These are phyloP conservation scores for Symmetrospora coprosmae DNA, from an alignment of 768 basidiomycete species.

Conservation along the genomic window DNA sequence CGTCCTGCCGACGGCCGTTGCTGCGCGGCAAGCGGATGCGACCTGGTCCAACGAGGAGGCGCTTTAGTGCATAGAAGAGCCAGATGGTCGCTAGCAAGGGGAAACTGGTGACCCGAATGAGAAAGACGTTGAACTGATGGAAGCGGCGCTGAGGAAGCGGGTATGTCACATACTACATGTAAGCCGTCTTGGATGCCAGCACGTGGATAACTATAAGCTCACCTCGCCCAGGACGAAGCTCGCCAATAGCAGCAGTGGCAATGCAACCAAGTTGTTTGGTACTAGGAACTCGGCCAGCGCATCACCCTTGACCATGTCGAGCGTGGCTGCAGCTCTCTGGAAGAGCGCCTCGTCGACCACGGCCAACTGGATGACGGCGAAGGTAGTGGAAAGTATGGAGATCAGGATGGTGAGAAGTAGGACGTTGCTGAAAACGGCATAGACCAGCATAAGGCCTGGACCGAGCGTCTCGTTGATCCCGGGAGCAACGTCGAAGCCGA, in stretches of 20 bases:
- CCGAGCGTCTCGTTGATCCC: background rate
- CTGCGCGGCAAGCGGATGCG: background rate
- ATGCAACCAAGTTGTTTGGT: constrained; percentile 74
- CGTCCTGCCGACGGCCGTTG: background rate
- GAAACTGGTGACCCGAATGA: background rate
- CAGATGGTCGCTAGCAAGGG: constrained; percentile 1
- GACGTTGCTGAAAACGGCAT: constrained; percentile 39
- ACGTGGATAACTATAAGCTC: no score
- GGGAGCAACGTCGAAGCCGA: background rate
- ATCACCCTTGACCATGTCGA: constrained; percentile 57
- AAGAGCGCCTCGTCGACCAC: constrained; percentile 40
- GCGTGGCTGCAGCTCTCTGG: constrained; percentile 42
- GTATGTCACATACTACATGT: background rate
- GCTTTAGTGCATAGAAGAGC: no score
- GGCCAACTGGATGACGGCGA: constrained; percentile 73
- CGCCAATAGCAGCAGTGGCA: constrained; percentile 71
- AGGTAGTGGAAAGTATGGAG: constrained; percentile 77
- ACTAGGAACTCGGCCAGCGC: constrained; percentile 45
- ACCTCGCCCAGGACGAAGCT: constrained; percentile 50
- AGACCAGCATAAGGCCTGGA: constrained; percentile 1
- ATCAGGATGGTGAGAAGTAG: constrained; percentile 56
- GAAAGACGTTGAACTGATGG: constrained; percentile 20
- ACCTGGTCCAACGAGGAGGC: background rate
- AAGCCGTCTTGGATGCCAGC: background rate
- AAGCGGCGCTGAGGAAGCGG: constrained; percentile 5